phyloP scores from a whole-genome alignment of 2,329 filamentous ascomycete genomes.

The Arthrobotrys pseudoclavata region DNA sequence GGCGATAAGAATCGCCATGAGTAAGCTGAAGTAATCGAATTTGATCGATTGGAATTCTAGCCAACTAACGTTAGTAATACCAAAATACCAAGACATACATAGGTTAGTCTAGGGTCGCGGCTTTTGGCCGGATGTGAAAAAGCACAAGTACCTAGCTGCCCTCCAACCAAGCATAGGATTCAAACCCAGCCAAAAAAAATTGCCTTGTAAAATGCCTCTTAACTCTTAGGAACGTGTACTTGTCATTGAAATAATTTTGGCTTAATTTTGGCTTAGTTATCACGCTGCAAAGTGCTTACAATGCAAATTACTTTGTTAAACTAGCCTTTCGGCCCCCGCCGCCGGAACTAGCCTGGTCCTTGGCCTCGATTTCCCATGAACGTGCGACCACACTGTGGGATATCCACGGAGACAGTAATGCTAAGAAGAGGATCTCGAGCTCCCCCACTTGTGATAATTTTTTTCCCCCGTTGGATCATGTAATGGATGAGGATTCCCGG shows the following conservation, averaged over 20 bases:
- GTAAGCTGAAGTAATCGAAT: slow-evolving; percentile 53
- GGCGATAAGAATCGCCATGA: slow-evolving; percentile 1
- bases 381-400: slow-evolving; percentile 4
- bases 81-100: neutral
- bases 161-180: slow-evolving; percentile 34
- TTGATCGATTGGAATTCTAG: neutral
- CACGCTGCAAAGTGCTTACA: slow-evolving; percentile 51
- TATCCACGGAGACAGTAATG: slow-evolving; percentile 5
- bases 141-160: neutral
- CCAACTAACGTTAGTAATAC: slow-evolving; percentile 40
- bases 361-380: slow-evolving; percentile 17
- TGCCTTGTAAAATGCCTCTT: slow-evolving; percentile 37
- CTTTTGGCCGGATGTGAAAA: slow-evolving; percentile 35
- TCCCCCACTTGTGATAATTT: slow-evolving; percentile 37
- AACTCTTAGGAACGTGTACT: slow-evolving; percentile 18
- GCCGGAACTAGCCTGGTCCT: slow-evolving; percentile 36
- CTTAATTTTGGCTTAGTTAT: slow-evolving; percentile 54
- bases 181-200: slow-evolving; percentile 13
- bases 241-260: slow-evolving; percentile 12
- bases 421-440: slow-evolving; percentile 26
- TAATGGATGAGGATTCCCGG: slow-evolving; percentile 29
- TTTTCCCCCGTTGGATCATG: slow-evolving; percentile 33
- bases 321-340: slow-evolving; percentile 40
- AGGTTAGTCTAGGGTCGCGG: no score
- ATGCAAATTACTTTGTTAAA: slow-evolving; percentile 1